A percentile compares a stretch with the other conserved stretches of the same genome.
phyloP scores from a whole-genome alignment of 805 yeast species.

The Kuraishia floccosa region DNA sequence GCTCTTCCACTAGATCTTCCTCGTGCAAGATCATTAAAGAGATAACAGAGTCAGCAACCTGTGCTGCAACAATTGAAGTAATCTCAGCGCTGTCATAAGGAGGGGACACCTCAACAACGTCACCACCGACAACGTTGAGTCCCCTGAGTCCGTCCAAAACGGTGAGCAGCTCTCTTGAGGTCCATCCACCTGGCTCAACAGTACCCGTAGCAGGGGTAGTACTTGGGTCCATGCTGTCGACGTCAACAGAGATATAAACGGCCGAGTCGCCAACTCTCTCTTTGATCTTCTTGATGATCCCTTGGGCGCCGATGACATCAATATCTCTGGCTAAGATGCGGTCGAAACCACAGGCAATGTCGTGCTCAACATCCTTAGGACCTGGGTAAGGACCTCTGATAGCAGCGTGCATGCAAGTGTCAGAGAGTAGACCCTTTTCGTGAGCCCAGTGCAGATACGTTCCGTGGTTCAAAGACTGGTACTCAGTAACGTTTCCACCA shows the following conservation, averaged over 20 bases:
- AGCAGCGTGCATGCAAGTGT: conserved; percentile 24
- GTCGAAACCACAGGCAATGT: conserved; percentile 35
- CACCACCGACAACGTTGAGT: conserved; percentile 34
- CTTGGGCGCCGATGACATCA: conserved; percentile 27
- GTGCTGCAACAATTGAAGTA: conserved; percentile 26
- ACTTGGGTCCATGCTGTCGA: conserved; percentile 40
- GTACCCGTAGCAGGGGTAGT: conserved; percentile 44
- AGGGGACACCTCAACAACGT: conserved; percentile 40
- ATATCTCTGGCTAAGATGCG: conserved; percentile 34
- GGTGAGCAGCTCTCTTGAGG: conserved; percentile 31
- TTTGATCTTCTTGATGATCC: conserved; percentile 23
- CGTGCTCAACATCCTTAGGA: conserved; percentile 25
- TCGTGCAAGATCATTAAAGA: conserved; percentile 24
- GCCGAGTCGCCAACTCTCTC: conserved; percentile 24
- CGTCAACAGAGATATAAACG: conserved; percentile 36
- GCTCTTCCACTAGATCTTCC: conserved; percentile 5
- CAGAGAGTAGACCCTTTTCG: conserved; percentile 25
- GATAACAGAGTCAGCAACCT: conserved; percentile 26
- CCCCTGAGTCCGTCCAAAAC: conserved; percentile 33
- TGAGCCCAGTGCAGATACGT: conserved; percentile 34
- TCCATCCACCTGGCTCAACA: conserved; percentile 42
- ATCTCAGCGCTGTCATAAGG: conserved; percentile 22
- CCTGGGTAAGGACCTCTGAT: conserved; percentile 31
- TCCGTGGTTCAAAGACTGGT: conserved; percentile 31
- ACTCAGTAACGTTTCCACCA: conserved; percentile 30